Base-by-base conservation (phyloP, 495 filamentous ascomycete species). In the Xylaria venustula region DNA sequence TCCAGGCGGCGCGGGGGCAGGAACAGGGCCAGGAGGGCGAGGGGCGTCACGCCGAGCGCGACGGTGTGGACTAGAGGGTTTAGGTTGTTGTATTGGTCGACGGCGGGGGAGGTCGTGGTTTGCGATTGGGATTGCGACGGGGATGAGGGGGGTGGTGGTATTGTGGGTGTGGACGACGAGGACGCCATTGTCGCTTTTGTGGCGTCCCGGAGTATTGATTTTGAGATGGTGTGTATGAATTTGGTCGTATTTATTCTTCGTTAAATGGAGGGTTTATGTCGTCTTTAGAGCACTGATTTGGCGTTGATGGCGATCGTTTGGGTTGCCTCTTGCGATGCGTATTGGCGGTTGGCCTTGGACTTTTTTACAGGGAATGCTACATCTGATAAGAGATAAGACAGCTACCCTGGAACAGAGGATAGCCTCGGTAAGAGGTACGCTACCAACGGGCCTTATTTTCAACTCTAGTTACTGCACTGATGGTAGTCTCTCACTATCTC, bases 1-100 rank as follows among this genome's bases (percentile, higher is more conserved):
- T 87, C 90, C 45, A 96, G 75, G 70, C 90, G 91, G 44, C 92
- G 88, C 0, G 91, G 90, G 3, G 93, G 93, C 14, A 96, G 80
- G 58, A 85, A 75, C 51, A 89, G 81, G 36, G 91, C 84, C 52
- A 89, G 65, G 1, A 93, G 91, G 37, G 86, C 85, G 26, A 84
- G 78, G 56, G 96, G 63, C 53, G 93, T 77, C 66, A 88, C 82
- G 52, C 73, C 81, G 8, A 87, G 67, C 9, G 90, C 86, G 53
- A 83, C 65, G 68, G 83, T 82, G 78, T 85, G 84, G 47, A 84
- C 72, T 64, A 88, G 75, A 23, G 75, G 73, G 57, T 77, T 65
- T 71, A 8, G 20, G 32, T 61, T 54, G 32, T 46, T 46, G 40
- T 52, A 60, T 37, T 53, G 19, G 57, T 60, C 57, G 6, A 34